Evolutionary conservation across 768 basidiomycete genomes (phyloP).

Genomic region (Boletales sp.): DNA sequence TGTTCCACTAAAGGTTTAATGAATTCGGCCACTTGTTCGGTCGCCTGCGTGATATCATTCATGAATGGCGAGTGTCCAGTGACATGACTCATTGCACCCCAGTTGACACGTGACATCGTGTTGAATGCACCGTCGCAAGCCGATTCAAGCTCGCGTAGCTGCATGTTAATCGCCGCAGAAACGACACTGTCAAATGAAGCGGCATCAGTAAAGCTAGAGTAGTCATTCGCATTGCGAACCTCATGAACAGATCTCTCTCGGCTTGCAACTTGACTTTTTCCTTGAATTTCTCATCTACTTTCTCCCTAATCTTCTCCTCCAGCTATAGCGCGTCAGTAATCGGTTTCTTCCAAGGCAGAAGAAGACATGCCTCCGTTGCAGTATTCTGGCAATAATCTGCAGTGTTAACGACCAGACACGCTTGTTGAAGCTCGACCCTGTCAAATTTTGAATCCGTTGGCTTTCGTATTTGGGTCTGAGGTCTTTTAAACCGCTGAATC

Average conservation of each 20-base stretch:
- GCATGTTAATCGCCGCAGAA: conserved; percentile 74
- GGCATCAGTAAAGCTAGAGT: not conserved
- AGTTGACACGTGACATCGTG: conserved; percentile 73
- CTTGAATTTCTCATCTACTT: conserved; percentile 70
- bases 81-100: conserved; percentile 79
- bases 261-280: conserved; percentile 78
- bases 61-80: conserved; percentile 83
- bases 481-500: conserved; percentile 30
- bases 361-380: conserved; percentile 64
- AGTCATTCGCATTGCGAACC: conserved; percentile 42
- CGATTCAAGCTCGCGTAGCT: conserved; percentile 83
- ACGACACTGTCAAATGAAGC: conserved; percentile 54
- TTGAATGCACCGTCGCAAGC: conserved; percentile 75
- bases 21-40: conserved; percentile 72
- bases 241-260: conserved; percentile 87
- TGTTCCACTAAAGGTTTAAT: conserved; percentile 85
- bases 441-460: conserved; percentile 84
- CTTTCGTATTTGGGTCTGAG: conserved; percentile 45
- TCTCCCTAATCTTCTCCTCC: conserved; percentile 86
- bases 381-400: conserved; percentile 97
- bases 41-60: conserved; percentile 66
- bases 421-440: conserved; percentile 67
- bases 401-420: conserved; percentile 91
- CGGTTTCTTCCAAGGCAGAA: not conserved
- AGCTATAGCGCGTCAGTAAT: conserved; percentile 46